Base-by-base conservation (phyloP, 2,329 filamentous ascomycete genomes). In the Aspergillus sp. region DNA sequence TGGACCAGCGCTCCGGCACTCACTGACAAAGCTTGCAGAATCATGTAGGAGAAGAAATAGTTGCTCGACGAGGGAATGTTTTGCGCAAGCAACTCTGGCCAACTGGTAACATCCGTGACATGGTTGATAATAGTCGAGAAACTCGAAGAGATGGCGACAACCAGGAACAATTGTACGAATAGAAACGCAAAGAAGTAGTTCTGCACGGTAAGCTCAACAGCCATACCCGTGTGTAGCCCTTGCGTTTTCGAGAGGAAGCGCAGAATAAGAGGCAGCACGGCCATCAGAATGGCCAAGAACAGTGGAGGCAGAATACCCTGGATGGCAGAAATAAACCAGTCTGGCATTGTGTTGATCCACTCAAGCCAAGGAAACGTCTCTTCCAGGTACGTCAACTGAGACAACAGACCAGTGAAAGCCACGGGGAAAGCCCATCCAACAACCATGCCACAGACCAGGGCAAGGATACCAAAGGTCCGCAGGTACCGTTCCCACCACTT, bases 21-120 rank as follows among this genome's bases (percentile, higher is more conserved):
- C 53, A 88, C 90, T 53, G 88, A 90, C 59, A 97, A 77, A 0
- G 90, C 89, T 61, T 97, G 93, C 7, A 98, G 83, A 63, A 96
- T 85, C 83, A 98, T 90, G 78, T 98, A 98, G 1, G 89, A 91
- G 76, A 96, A 97, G 74, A 97, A 98, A 69, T 97, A 98, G 64
- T 96, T 95, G 58, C 89, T 86, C 0, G 90, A 85, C 57, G 82
- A 86, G 2, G 93, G 93, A 4, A 98, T 73, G 51, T 90, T 93
- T 9, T 75, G 66, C 0, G 91, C 91, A 23, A 98, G 73, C 0
- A 86, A 76, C 15, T 81, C 67, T 0, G 93, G 81, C 49, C 94
- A 80, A 33, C 77, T 77, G n/a, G 88, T 83, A 41, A 88, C 77
- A 32, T 80, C 67, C 3, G 85, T 74, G 9, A 93, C 65, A n/a